Evolutionary conservation across 2,329 filamentous ascomycete species (phyloP).

Genomic region (Ascochyta rabiei): DNA sequence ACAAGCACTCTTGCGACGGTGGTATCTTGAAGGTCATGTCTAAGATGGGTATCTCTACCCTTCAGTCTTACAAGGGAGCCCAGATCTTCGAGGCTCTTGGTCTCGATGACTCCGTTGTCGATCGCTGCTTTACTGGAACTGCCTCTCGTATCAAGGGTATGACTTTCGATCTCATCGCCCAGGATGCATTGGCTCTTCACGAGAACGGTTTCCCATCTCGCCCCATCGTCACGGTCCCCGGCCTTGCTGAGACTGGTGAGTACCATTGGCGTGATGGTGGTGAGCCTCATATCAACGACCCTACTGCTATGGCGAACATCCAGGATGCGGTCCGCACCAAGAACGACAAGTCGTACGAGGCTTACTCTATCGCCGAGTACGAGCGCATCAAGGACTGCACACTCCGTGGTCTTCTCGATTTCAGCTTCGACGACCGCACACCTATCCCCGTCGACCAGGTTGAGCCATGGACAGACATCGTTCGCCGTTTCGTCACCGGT

Average conservation of each 20-base stretch:
- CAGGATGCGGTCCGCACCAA: conserved; percentile 95
- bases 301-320: conserved; percentile 92
- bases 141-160: conserved; percentile 93
- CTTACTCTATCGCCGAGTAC: conserved; percentile 90
- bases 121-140: conserved; percentile 93
- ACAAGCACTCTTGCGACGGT: conserved; percentile 94
- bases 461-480: conserved; percentile 97
- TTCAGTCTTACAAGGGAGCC: conserved; percentile 95
- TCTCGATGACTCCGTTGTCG: conserved; percentile 88
- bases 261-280: conserved; percentile 99
- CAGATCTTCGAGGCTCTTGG: conserved; percentile 97
- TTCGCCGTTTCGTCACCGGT: conserved; percentile 93
- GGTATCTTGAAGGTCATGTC: conserved; percentile 99
- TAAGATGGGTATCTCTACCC: conserved; percentile 98
- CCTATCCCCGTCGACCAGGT: conserved; percentile 95
- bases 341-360: conserved; percentile 98
- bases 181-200: conserved; percentile 93
- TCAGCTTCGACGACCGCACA: conserved; percentile 86
- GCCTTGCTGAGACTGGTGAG: conserved; percentile 89
- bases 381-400: conserved; percentile 98
- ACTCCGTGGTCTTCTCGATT: conserved; percentile 90
- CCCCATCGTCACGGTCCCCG: conserved; percentile 75
- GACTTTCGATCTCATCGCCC: conserved; percentile 90
- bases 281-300: conserved; percentile 94
- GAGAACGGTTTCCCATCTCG: conserved; percentile 89